Base-by-base conservation (phyloP, 495 filamentous ascomycete species). In the Penicillium macrosclerotiorum region DNA sequence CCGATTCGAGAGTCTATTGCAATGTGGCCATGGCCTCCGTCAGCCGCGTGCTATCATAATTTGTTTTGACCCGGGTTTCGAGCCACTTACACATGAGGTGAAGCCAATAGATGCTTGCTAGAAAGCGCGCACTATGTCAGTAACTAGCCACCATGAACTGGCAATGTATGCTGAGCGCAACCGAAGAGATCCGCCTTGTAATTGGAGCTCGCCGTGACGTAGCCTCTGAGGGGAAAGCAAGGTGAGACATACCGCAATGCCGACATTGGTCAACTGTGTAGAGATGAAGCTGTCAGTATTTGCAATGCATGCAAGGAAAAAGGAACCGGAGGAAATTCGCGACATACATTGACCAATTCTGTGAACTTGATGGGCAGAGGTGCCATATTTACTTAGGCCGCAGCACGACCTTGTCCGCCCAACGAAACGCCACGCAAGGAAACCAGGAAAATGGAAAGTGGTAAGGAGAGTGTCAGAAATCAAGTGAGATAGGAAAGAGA, bases 341-440 rank as follows among this genome's bases (percentile, higher is more conserved):
- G 45, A 67, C 76, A 64, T 78, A 95, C 86, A 81, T 88, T 87
- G 61, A 94, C 75, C 61, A 95, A 79, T 81, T 96, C 91, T 66
- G 85, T 88, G 69, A 96, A 96, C 72, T 89, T 89, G 76, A 96
- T 96, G 55, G 91, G 91, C 56, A 96, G 70, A 60, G 81, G 79
- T 78, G 83, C 84, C 82, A 79, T 86, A 68, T 75, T 77, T 75
- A 71, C 64, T 58, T 61, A 63, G 72, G 67, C 65, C 65, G 71
- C 57, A 63, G 55, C 43, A 68, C 69, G 71, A 71, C 71, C 73
- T 71, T 59, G 75, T 73, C 63, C 73, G 68, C 68, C 68, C 49
- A 66, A 66, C 48, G 54, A 45, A 72, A 76, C 69, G 70, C 67
- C 71, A 56, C 59, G 69, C 59, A 60, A 71, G 60, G 47, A 60